Evolutionary conservation across 2,329 filamentous ascomycete species (phyloP), one percentile per base, ranked within the genome.

Genomic region (Verticillium alfalfae): DNA sequence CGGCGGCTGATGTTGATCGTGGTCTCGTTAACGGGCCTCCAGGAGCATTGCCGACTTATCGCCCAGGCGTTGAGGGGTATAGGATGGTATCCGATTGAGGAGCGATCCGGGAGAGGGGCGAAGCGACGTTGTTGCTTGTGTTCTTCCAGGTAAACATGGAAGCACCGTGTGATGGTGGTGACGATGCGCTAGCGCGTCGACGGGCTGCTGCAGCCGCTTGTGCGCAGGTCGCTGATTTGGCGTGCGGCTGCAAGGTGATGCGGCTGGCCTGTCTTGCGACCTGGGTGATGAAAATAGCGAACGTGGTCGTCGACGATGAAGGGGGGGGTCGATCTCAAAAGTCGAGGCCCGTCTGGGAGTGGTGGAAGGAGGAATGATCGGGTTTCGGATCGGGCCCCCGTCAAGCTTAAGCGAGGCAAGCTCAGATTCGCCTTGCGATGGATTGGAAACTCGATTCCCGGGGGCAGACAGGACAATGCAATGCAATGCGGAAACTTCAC

Each of bases 1-100:
- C 83, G 74, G 74, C 72, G 54, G 54, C 26, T 56, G 54, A 37
- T 56, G 54, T 34, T 56, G 54, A 34, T 56, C 26, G 54, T 15
- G 61, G 61, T 63, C 64, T 64, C 58, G 45, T 66, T 60, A 70
- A 67, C 56, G 65, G 67, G 66, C 65, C 54, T 34, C 54, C 69
- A 63, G 64, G 68, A 63, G 65, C 66, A 68, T 68, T 67, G 70
- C 67, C 63, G 62, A 62, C 60, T 57, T 52, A 6, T 34, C 8
- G 54, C 26, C 26, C 54, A 36, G 31, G 54, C 54, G n/a, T 52
- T 18, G n/a, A 52, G 18, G 45, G n/a, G 26, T 31, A 31, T 31
- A 4, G 26, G 5, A 31, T 31, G 26, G 4, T 31, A 31, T 31
- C 26, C 26, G 26, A 31, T 31, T 4, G 26, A 31, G 26, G 26